phyloP scores from a whole-genome alignment of 2,329 filamentous ascomycete species.

The Trichoderma koningiopsis region DNA sequence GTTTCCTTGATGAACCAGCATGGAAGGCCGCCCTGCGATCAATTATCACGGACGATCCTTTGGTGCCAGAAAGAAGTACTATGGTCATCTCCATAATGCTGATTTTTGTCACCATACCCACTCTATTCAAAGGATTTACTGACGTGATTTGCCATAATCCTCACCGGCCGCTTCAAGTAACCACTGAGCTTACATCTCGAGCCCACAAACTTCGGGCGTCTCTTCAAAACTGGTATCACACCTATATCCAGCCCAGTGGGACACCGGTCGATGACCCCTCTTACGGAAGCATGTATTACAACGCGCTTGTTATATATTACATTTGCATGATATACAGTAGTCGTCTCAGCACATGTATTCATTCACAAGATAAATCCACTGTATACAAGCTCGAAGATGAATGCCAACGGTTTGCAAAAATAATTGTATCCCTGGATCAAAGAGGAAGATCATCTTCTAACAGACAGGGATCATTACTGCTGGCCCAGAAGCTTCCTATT shows the following conservation, averaged over 20 bases:
- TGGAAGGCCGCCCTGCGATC: background rate
- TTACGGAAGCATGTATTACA: background rate
- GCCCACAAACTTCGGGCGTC: background rate
- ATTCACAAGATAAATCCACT: background rate
- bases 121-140: background rate
- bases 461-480: background rate
- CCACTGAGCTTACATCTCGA: background rate
- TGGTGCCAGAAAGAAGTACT: background rate
- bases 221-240: background rate
- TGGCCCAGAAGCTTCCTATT: slow-evolving; percentile 4
- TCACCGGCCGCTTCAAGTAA: background rate
- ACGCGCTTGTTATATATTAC: slow-evolving; percentile 1
- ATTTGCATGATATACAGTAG: background rate
- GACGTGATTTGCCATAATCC: background rate
- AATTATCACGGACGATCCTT: background rate
- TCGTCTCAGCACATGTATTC: background rate
- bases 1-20: background rate
- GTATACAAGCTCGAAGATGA: background rate
- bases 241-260: background rate
- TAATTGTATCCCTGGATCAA: background rate
- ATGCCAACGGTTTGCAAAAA: background rate
- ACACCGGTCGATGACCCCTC: background rate
- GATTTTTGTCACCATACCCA: background rate
- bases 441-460: background rate
- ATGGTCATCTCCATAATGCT: background rate